Conservation (phyloP, 345 rosid genomes). For the Mercurialis annua region DNA sequence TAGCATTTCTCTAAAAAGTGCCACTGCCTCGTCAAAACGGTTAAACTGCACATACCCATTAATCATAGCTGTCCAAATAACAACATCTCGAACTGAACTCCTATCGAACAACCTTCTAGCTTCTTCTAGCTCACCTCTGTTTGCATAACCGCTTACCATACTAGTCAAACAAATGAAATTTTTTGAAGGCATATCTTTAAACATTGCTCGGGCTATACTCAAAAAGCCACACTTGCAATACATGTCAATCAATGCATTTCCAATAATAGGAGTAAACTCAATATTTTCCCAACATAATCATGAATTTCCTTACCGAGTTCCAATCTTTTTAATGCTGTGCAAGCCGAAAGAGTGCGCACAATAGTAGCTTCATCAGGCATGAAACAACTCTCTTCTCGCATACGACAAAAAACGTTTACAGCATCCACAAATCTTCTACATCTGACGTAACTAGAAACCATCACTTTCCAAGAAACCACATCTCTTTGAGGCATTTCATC, state of each 20-base stretch:
- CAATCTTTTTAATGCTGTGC: conserved; percentile 45
- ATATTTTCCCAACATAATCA: conserved; percentile 35
- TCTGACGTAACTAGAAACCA: conserved; percentile 59
- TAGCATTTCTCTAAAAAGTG: too few species aligned
- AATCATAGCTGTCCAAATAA: conserved; percentile 89
- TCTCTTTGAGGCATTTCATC: conserved; percentile 67
- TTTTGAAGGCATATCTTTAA: conserved; percentile 43
- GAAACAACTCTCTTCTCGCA: conserved; percentile 41
- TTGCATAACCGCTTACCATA: conserved; percentile 60
- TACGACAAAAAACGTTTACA: conserved; percentile 36
- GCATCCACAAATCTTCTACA: conserved; percentile 52
- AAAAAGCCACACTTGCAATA: conserved; percentile 68
- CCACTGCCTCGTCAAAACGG: conserved; percentile 52
- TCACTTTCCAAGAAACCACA: conserved; percentile 66
- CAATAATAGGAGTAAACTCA: conserved; percentile 43
- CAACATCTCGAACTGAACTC: conserved; percentile 61
- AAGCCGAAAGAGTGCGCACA: conserved; percentile 69
- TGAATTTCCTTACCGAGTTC: conserved; percentile 56
- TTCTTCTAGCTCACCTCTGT: conserved; percentile 44
- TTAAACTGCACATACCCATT: conserved; percentile 75
- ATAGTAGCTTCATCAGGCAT: conserved; percentile 60
- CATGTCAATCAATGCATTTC: conserved; percentile 68
- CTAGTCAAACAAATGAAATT: conserved; percentile 77
- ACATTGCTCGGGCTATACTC: conserved; percentile 40
- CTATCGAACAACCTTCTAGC: conserved; percentile 68